A percentile compares a stretch with the other conserved stretches of the same genome.
Evolutionary conservation across 129 eudicot species (phyloP).

Genomic region (Scalesia atractyloides): DNA sequence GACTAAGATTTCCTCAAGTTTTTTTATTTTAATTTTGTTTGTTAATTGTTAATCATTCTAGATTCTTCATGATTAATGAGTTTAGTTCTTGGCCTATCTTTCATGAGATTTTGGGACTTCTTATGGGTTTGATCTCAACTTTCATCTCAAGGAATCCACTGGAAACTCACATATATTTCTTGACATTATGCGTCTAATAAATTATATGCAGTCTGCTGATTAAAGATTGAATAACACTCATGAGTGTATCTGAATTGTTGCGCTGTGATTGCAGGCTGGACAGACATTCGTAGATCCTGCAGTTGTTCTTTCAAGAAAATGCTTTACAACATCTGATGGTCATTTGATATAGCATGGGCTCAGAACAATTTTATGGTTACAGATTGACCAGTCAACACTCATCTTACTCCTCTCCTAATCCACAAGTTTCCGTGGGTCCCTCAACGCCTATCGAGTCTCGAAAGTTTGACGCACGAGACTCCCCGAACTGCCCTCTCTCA

Average conservation of each 20-base stretch:
- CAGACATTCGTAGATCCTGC: slow-evolving; percentile 1
- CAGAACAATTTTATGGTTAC: slow-evolving; percentile 46
- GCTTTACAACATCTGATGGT: slow-evolving; percentile 37
- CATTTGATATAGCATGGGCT: slow-evolving; percentile 61
- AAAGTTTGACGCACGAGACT: slow-evolving; percentile 58
- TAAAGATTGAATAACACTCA: neutral
- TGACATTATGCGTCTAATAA: neutral
- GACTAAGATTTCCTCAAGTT: neutral
- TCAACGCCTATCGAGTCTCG: slow-evolving; percentile 41
- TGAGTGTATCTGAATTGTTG: neutral
- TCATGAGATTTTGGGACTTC: neutral
- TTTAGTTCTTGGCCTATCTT: neutral
- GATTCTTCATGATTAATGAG: neutral
- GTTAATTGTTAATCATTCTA: neutral
- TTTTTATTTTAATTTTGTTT: neutral
- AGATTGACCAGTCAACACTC: slow-evolving; percentile 46
- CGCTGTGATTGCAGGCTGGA: neutral
- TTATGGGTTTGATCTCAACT: too few species aligned
- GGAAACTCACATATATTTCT: too few species aligned
- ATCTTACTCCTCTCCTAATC: slow-evolving; percentile 45
- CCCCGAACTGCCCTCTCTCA: slow-evolving; percentile 77
- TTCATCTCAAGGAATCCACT: too few species aligned
- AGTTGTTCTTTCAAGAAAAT: neutral
- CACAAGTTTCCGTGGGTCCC: slow-evolving; percentile 41
- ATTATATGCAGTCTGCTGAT: neutral